phyloP scores from a whole-genome alignment of 2,329 filamentous ascomycete species.

The Podosphaera fusca region DNA sequence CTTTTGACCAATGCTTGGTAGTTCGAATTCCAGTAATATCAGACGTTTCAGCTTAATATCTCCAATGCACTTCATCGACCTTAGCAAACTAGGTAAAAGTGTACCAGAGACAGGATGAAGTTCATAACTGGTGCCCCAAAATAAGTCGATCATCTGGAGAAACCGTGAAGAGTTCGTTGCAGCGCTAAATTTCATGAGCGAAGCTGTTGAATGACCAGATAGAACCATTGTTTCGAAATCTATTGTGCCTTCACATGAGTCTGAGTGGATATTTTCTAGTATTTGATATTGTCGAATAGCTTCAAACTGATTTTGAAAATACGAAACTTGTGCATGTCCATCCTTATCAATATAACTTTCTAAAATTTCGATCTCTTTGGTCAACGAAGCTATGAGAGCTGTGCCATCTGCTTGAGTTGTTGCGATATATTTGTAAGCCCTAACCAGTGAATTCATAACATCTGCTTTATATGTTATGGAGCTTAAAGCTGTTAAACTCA shows the following conservation, averaged over 20 bases:
- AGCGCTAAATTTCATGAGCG: conserved; percentile 11
- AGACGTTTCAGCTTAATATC: conserved; percentile 35
- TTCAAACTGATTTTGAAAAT: conserved; percentile 32
- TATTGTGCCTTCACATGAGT: neutral
- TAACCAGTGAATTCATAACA: conserved; percentile 29
- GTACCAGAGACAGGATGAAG: conserved; percentile 24
- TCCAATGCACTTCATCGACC: conserved; percentile 27
- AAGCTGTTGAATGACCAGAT: conserved; percentile 12
- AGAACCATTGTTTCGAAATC: conserved; percentile 13
- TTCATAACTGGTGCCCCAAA: conserved; percentile 14
- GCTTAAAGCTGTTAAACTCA: conserved; percentile 34
- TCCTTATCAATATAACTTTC: conserved; percentile 23
- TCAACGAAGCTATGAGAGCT: conserved; percentile 24
- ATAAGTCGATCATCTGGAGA: conserved; percentile 13
- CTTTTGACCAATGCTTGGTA: conserved; percentile 34
- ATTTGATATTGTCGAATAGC: conserved; percentile 24
- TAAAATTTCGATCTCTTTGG: conserved; percentile 27
- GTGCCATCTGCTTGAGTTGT: conserved; percentile 15
- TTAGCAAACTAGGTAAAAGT: conserved; percentile 29
- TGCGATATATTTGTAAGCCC: conserved; percentile 33
- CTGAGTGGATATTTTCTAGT: conserved; percentile 4
- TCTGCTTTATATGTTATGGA: conserved; percentile 27
- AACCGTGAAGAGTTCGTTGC: conserved; percentile 8
- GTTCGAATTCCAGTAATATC: conserved; percentile 38
- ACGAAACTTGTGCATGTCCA: conserved; percentile 22